phyloP scores from a whole-genome alignment of 73 alveolate genomes.

The Tetrahymena malaccensis region DNA sequence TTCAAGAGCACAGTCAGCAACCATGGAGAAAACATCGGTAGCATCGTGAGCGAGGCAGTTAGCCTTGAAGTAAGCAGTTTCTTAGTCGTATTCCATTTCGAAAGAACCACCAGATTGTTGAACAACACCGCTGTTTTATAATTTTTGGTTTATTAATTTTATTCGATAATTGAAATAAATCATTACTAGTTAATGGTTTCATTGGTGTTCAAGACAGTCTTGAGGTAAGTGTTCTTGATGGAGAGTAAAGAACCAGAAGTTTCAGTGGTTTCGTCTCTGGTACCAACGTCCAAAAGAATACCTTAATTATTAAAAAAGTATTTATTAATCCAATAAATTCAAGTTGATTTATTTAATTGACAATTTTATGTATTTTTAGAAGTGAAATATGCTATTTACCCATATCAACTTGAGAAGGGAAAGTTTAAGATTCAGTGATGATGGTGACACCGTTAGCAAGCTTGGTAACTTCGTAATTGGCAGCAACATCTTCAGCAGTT shows the following conservation, averaged over 20 bases:
- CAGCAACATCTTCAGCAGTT: conserved; percentile 34
- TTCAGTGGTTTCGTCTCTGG: conserved; percentile 72
- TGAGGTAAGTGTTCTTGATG: conserved; percentile 55
- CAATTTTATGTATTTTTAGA: not conserved
- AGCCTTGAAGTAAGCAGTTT: conserved; percentile 62
- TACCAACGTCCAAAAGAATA: conserved; percentile 66
- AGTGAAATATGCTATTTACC: not conserved
- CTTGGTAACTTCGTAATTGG: conserved; percentile 53
- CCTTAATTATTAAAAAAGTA: not conserved
- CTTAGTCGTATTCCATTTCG: conserved; percentile 69
- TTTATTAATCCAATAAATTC: too few species aligned
- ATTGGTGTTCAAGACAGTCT: conserved; percentile 66
- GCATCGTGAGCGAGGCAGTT: conserved; percentile 73
- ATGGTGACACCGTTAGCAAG: conserved; percentile 71
- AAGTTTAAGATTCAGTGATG: conserved; percentile 61
- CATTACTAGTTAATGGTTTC: conserved; percentile 68
- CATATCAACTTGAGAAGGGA: conserved; percentile 71
- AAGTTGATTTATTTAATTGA: too few species aligned
- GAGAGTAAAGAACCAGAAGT: conserved; percentile 71
- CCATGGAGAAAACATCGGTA: conserved; percentile 58
- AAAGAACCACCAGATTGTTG: conserved; percentile 77
- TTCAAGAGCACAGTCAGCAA: conserved; percentile 67
- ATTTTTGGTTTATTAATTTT: not conserved
- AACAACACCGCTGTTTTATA: conserved; percentile 50
- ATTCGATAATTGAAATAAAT: not conserved